Evolutionary conservation across 805 yeast genomes (phyloP).

Genomic region (Lachancea meyersii): DNA sequence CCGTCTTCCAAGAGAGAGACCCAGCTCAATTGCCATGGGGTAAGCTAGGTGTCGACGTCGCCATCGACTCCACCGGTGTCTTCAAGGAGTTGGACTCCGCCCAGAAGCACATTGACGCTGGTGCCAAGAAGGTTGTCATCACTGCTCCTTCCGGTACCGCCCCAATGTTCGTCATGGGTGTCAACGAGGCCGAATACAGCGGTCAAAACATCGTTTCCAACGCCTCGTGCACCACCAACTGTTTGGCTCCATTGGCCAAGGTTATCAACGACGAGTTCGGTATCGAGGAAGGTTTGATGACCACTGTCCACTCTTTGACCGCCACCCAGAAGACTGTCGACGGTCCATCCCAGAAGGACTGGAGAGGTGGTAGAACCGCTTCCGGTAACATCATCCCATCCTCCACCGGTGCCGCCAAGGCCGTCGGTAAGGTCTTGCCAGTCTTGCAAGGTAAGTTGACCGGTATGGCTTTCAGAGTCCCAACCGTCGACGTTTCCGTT

Average conservation of each 20-base stretch:
- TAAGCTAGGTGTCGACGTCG: slow-evolving; percentile 52
- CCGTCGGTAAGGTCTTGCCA: slow-evolving; percentile 70
- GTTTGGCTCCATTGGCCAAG: slow-evolving; percentile 70
- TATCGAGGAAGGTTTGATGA: slow-evolving; percentile 69
- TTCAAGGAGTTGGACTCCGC: slow-evolving; percentile 61
- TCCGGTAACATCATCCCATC: slow-evolving; percentile 72
- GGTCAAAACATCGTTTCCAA: slow-evolving; percentile 57
- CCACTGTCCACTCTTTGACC: slow-evolving; percentile 67
- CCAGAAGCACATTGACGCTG: slow-evolving; percentile 64
- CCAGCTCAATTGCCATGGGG: slow-evolving; percentile 69
- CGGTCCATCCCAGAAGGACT: slow-evolving; percentile 73
- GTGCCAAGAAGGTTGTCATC: slow-evolving; percentile 69
- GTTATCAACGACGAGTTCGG: slow-evolving; percentile 61
- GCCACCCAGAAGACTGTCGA: slow-evolving; percentile 72
- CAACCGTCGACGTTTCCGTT: slow-evolving; percentile 67
- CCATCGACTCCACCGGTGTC: slow-evolving; percentile 68
- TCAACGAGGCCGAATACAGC: slow-evolving; percentile 54
- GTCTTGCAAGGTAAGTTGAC: slow-evolving; percentile 67
- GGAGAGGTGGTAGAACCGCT: slow-evolving; percentile 80
- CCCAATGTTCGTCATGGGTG: slow-evolving; percentile 71
- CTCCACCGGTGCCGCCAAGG: slow-evolving; percentile 73
- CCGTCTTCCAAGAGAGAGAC: slow-evolving; percentile 59
- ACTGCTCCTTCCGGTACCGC: slow-evolving; percentile 70
- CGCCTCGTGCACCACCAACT: slow-evolving; percentile 71
- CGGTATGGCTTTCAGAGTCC: slow-evolving; percentile 71